A percentile compares a stretch with the other conserved stretches of the same genome.
These are phyloP conservation scores for Fusarium penzigii DNA, from an alignment of 2,329 filamentous ascomycete species.

Conservation along the genomic window DNA sequence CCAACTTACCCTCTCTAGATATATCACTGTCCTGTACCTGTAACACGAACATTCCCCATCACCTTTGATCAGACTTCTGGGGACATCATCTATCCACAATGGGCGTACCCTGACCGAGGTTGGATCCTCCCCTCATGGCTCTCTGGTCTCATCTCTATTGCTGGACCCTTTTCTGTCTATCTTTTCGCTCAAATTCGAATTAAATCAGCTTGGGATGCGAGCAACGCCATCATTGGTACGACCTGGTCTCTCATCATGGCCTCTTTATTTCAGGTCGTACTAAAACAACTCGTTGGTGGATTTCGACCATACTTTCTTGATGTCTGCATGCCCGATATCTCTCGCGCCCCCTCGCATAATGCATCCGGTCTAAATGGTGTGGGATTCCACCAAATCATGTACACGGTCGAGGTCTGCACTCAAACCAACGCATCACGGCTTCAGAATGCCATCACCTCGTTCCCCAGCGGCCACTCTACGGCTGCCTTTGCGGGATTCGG, in stretches of 20 bases:
- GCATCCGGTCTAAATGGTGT: constrained; percentile 41
- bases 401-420: constrained; percentile 63
- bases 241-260: constrained; percentile 60
- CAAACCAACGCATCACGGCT: constrained; percentile 52
- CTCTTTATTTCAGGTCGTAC: constrained; percentile 64
- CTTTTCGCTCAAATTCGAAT: constrained; percentile 59
- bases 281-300: constrained; percentile 68
- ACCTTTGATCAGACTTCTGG: constrained; percentile 53
- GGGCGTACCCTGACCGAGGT: constrained; percentile 64
- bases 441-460: constrained; percentile 63
- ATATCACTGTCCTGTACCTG: constrained; percentile 55
- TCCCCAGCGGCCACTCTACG: constrained; percentile 69
- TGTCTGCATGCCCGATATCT: constrained; percentile 61
- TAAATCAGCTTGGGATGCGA: constrained; percentile 58
- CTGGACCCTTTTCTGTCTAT: constrained; percentile 60
- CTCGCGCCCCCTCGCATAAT: constrained; percentile 42
- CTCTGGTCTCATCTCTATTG: constrained; percentile 55
- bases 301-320: constrained; percentile 64
- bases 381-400: constrained; percentile 64
- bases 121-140: constrained; percentile 63
- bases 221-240: constrained; percentile 63
- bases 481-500: constrained; percentile 64
- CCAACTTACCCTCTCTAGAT: constrained; percentile 37
- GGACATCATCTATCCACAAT: constrained; percentile 63
- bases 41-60: constrained; percentile 62